Conservation (phyloP, 192 early-diverging fungal species). For the Coemansia sp. region DNA sequence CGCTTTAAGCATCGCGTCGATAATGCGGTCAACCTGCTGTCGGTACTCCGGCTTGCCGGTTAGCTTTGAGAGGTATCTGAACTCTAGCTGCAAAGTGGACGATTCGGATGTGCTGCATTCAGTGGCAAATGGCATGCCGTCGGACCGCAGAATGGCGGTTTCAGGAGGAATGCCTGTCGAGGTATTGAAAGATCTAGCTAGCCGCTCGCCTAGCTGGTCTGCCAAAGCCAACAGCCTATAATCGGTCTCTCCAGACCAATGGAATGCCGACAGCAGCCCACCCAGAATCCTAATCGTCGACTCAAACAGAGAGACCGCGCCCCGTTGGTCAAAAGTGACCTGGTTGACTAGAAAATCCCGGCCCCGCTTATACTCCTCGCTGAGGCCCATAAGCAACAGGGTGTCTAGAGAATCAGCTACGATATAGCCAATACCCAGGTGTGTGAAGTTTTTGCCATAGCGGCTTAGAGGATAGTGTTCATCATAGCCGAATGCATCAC, state of each 20-base stretch:
- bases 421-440: conserved; percentile 69
- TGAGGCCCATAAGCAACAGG: conserved; percentile 71
- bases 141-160: conserved; percentile 24
- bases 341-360: conserved; percentile 62
- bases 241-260: conserved; percentile 59
- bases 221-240: conserved; percentile 64
- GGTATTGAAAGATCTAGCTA: conserved; percentile 63
- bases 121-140: conserved; percentile 15
- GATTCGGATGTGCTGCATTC: conserved; percentile 62
- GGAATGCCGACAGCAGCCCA: conserved; percentile 74
- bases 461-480: conserved; percentile 77
- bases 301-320: conserved; percentile 75
- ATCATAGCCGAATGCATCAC: conserved; percentile 79
- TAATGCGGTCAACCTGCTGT: conserved; percentile 64
- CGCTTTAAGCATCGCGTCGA: conserved; percentile 21
- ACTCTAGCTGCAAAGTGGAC: conserved; percentile 82
- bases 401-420: conserved; percentile 90
- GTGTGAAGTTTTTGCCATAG: conserved; percentile 63
- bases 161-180: conserved; percentile 43
- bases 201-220: conserved; percentile 67
- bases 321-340: conserved; percentile 63
- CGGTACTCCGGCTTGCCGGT: conserved; percentile 74
- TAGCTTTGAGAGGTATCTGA: conserved; percentile 78
- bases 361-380: conserved; percentile 69
- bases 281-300: conserved; percentile 83